A percentile compares a stretch with the other conserved stretches of the same genome.
These are phyloP conservation scores for Cymbopogon flexuosus DNA, from an alignment of 202 grass and related monocot genomes.

Conservation along the genomic window DNA sequence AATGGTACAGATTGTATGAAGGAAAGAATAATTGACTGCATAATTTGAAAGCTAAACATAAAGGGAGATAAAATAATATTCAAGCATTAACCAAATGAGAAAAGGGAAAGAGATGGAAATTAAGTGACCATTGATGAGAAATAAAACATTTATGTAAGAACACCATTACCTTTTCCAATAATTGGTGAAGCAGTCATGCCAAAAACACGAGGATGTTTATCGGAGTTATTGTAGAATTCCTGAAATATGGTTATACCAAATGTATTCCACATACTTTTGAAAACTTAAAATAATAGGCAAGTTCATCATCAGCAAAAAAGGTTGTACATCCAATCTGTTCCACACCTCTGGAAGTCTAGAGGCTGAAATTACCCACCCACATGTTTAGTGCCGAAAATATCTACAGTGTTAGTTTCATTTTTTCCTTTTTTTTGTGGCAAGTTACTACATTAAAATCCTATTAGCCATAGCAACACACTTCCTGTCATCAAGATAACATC, in stretches of 20 bases:
- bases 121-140: conserved; percentile 14
- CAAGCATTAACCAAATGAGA: conserved; percentile 8
- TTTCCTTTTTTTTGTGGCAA: background rate
- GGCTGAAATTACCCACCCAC: background rate
- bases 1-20: background rate
- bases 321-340: background rate
- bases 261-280: background rate
- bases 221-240: conserved; percentile 64
- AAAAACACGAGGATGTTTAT: conserved; percentile 73
- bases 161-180: conserved; percentile 74
- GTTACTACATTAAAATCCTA: background rate
- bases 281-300: background rate
- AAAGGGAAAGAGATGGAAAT: background rate
- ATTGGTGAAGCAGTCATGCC: conserved; percentile 98
- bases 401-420: background rate
- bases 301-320: background rate
- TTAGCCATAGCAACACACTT: background rate
- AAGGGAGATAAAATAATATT: conserved; percentile 9
- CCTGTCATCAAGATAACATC: background rate
- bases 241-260: conserved; percentile 29
- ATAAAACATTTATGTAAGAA: conserved; percentile 5
- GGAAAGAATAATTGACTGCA: background rate
- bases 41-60: background rate
- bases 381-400: background rate
- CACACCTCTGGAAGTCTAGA: background rate